Evolutionary conservation across 768 basidiomycete genomes (phyloP).

Genomic region (Leccinum arenicola): DNA sequence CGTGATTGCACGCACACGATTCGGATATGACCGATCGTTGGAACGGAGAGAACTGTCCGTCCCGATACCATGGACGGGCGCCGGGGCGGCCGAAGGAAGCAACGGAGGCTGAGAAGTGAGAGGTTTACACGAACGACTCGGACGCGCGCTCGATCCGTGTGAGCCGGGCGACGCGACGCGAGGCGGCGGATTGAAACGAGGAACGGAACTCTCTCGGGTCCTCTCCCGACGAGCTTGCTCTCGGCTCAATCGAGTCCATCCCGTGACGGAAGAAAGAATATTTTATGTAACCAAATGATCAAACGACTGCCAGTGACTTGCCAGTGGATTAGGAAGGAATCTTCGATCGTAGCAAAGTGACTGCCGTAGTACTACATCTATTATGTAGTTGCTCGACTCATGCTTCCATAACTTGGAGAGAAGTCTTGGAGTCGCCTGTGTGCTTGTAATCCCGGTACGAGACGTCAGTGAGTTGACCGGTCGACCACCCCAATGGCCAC

Average conservation of each 20-base stretch:
- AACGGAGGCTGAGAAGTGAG: too few relatives aligned
- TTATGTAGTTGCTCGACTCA: neutral
- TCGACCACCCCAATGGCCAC: too few relatives aligned
- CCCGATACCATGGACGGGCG: neutral
- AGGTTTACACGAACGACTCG: neutral
- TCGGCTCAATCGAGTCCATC: too few relatives aligned
- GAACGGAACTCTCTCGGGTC: neutral
- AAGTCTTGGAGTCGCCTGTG: neutral
- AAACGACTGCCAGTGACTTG: too few relatives aligned
- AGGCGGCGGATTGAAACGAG: neutral
- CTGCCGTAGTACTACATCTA: neutral
- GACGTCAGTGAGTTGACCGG: too few relatives aligned
- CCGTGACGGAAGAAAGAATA: too few relatives aligned
- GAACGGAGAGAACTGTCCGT: neutral
- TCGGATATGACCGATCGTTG: neutral
- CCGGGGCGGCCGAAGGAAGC: neutral
- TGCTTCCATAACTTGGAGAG: neutral
- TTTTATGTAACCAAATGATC: too few relatives aligned
- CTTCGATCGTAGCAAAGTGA: neutral
- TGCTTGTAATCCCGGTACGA: too few relatives aligned
- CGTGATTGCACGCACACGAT: neutral
- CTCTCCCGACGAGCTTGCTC: neutral
- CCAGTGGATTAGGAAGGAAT: neutral
- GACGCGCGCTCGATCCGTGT: neutral
- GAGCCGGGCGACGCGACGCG: too few relatives aligned